Base-by-base conservation (phyloP, 768 basidiomycete species). In the Mrakia frigida region DNA sequence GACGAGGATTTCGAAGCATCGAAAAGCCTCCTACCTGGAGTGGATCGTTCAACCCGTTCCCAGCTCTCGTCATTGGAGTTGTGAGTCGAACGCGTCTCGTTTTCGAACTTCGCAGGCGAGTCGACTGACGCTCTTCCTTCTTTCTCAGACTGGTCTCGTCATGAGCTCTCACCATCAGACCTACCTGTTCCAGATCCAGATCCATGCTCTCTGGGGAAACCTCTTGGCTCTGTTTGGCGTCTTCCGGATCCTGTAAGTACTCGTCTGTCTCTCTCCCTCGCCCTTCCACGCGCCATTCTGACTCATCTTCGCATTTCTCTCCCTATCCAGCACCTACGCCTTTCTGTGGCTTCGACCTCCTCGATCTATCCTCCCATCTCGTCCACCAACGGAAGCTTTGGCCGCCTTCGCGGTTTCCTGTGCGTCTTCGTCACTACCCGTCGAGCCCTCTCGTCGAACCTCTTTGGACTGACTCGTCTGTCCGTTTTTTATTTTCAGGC, bases 111-210 rank as follows among this genome's bases (percentile, higher is more conserved):
- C 10, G 3, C 7, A 14, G 7, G 25, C 41, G 25, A n/a, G n/a
- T n/a, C 50, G 31, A 43, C 35, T 61, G 14, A 41, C 7, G 16
- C 35, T 56, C 23, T 41, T 25, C 25, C 50, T 56, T 53, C 35
- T 56, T 50, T 7, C 43, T 39, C 75, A 82, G 80, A 95, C 94
- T 16, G 96, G 95, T 31, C 87, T 90, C 3, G 95, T 93, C 2
- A 97, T 98, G 96, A 88, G 91, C 18, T 93, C 93, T 0, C 96
- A 98, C 82, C 87, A 88, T 74, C 95, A 98, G 83, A 87, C 88
- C 1, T 98, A 96, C 84, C 83, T 92, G n/a, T 97, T 97, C 85
- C 92, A 92, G 84, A 90, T 87, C 79, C 59, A 72, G 88, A 93
- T 97, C 56, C 96, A 98, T 83, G 83, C 87, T 43, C 86, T 98